Evolutionary conservation across 2,329 filamentous ascomycete species (phyloP), one percentile per base, ranked within the genome.

Genomic region (Aspergillus caelatus): DNA sequence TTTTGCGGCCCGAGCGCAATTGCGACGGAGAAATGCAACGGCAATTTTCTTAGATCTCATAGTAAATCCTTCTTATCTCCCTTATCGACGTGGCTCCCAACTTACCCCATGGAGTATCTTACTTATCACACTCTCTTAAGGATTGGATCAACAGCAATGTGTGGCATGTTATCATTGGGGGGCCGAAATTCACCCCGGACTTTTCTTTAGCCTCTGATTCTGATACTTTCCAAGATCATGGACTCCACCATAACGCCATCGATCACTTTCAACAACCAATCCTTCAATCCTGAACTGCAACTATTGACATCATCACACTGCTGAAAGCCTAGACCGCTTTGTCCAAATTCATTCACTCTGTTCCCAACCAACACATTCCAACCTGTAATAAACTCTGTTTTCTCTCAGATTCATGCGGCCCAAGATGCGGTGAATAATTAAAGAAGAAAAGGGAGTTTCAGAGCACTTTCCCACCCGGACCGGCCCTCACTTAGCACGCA

Each of bases 1-100:
- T 43, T 63, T 50, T 64, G 65, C 66, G 66, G 68, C 60, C 68
- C 66, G 63, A 66, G 63, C 64, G 58, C 56, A 57, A 56, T 59
- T 62, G 64, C 62, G 59, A 65, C 67, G 68, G 66, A 64, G 64
- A 62, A 64, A 58, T 56, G 39, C 62, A 52, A 60, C 67, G 67
- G 67, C 65, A 70, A 70, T 41, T 66, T 68, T 53, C 39, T 39
- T 54, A 36, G 34, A 36, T 32, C 4, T 26, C 3, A 5, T 26
- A 26, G 26, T 21, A 61, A 61, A 46, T 52, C 32, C 43, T 59
- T 50, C 57, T 63, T 62, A 57, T 59, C 57, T 30, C 3, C 23
- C 52, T 55, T 55, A 55, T 55, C 52, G 6, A 39, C 32, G 1
- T 1, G 3, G 30, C 30, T 34, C 34, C 7, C 7, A 23, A 52